A percentile compares a stretch with the other conserved stretches of the same genome.
Conservation (phyloP, 2,329 filamentous ascomycete genomes). For the Emergomyces orientalis region DNA sequence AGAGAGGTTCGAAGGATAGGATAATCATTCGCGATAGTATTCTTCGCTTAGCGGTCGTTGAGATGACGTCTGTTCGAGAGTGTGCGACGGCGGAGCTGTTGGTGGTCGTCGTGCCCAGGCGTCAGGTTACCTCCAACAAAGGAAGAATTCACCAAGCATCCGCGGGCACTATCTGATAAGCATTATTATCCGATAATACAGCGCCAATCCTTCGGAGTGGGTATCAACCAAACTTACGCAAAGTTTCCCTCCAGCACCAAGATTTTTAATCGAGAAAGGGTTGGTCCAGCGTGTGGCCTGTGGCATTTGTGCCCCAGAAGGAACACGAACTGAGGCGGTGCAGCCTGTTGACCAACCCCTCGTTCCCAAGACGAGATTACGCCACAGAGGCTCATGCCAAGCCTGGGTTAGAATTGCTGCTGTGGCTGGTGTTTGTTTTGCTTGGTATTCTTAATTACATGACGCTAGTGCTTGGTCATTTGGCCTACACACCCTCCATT, state of each 20-base stretch:
- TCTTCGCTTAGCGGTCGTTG: background rate
- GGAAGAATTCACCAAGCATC: background rate
- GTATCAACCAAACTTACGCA: no score
- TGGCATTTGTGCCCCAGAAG: background rate
- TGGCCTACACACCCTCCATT: background rate
- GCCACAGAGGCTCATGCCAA: background rate
- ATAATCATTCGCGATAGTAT: background rate
- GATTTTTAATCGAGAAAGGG: background rate
- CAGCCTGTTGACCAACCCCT: background rate
- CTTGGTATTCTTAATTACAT: no score
- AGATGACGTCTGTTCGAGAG: background rate
- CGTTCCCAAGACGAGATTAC: background rate
- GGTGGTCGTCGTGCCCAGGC: no score
- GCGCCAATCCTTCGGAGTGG: no score
- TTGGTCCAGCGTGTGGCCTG: background rate
- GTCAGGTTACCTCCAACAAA: no score
- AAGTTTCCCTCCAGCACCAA: no score
- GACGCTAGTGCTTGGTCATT: background rate
- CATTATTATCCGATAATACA: background rate
- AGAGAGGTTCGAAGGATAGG: background rate
- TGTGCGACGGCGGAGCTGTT: background rate
- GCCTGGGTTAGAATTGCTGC: background rate
- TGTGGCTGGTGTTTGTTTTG: slow-evolving; percentile 6
- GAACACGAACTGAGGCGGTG: slow-evolving; percentile 6
- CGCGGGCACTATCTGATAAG: background rate